A percentile compares a stretch with the other conserved stretches of the same genome.
phyloP scores from a whole-genome alignment of 176 grass and related monocot genomes.

The Tuctoria greenei region DNA sequence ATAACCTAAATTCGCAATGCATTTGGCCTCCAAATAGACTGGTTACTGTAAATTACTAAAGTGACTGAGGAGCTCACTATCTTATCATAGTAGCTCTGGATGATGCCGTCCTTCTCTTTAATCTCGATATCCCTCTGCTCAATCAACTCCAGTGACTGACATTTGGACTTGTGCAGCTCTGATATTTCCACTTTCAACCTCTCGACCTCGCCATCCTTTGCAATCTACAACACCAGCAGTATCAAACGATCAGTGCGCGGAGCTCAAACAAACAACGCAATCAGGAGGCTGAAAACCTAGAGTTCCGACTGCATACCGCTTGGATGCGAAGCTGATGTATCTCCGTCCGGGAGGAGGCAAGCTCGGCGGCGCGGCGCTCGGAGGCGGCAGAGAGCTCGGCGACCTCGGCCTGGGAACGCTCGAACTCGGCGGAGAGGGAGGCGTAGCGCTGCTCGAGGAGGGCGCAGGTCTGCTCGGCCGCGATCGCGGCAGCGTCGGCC shows the following conservation, averaged over 20 bases:
- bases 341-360: slow-evolving; percentile 67
- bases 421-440: slow-evolving; percentile 68
- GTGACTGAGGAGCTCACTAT: slow-evolving; percentile 59
- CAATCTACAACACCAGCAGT: slow-evolving; percentile 54
- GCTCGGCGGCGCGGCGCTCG: slow-evolving; percentile 57
- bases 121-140: slow-evolving; percentile 84
- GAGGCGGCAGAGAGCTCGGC: slow-evolving; percentile 56
- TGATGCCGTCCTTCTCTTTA: slow-evolving; percentile 72
- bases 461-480: slow-evolving; percentile 87
- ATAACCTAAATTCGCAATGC: background rate
- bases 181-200: slow-evolving; percentile 58
- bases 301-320: slow-evolving; percentile 49
- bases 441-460: slow-evolving; percentile 87
- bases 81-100: slow-evolving; percentile 85
- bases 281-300: slow-evolving; percentile 1
- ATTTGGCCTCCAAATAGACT: background rate
- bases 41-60: slow-evolving; percentile 1
- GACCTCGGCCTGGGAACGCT: slow-evolving; percentile 59
- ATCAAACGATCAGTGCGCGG: slow-evolving; percentile 11
- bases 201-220: slow-evolving; percentile 79
- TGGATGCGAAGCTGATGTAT: slow-evolving; percentile 93
- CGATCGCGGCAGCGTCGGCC: slow-evolving; percentile 73
- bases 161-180: slow-evolving; percentile 77
- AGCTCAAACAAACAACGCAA: slow-evolving; percentile 10
- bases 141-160: slow-evolving; percentile 73